Conservation (phyloP, 805 yeast genomes). For the Metschnikowia vanudenii region DNA sequence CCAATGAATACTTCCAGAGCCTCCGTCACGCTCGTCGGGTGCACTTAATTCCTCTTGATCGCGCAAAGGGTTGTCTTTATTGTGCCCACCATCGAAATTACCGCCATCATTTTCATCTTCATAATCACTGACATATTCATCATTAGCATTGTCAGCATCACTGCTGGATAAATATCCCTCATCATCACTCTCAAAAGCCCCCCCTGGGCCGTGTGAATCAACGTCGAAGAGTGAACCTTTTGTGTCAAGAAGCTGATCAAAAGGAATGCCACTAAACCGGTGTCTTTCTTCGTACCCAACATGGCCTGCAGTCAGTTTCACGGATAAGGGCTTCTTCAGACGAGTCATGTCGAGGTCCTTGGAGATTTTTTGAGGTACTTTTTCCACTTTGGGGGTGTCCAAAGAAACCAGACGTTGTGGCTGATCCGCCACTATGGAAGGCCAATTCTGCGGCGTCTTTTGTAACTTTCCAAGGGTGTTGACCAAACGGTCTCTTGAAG, state of each 20-base stretch:
- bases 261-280: slow-evolving; percentile 9
- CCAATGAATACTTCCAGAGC: too few relatives aligned
- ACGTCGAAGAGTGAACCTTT: not conserved
- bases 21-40: too few relatives aligned
- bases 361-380: slow-evolving; percentile 1
- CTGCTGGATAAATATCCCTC: not conserved
- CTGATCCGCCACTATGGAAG: not conserved
- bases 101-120: not conserved
- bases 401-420: not conserved
- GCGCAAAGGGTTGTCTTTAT: too few relatives aligned
- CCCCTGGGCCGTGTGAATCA: not conserved
- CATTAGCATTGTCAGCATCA: not conserved
- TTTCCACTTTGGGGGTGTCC: not conserved
- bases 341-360: slow-evolving; percentile 6
- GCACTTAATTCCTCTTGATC: too few relatives aligned
- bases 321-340: slow-evolving; percentile 9
- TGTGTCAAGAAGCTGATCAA: slow-evolving; percentile 7
- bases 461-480: slow-evolving; percentile 1
- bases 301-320: slow-evolving; percentile 10
- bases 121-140: too few relatives aligned
- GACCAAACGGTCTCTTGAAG: slow-evolving; percentile 4
- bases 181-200: not conserved
- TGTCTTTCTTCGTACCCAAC: slow-evolving; percentile 11
- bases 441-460: slow-evolving; percentile 1
- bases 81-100: not conserved